Percentiles rank a stretch among this genome's conserved stretches.
Conservation (phyloP, 768 basidiomycete genomes). For the Candolleomyces eurysporus region DNA sequence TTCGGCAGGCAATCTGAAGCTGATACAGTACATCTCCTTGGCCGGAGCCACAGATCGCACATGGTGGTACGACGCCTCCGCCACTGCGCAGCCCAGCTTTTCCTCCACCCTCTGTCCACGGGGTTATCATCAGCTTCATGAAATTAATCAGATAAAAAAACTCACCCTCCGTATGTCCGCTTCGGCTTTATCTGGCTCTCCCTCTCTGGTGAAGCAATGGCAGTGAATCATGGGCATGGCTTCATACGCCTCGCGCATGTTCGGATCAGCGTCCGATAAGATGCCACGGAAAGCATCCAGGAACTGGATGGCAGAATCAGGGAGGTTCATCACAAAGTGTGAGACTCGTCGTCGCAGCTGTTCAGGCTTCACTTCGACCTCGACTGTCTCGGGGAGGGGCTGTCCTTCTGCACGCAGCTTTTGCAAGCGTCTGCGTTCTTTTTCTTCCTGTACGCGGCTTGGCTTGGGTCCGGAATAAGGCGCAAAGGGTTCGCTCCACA, state of each 20-base stretch:
- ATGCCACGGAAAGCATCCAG: slow-evolving; percentile 85
- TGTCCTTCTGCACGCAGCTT: slow-evolving; percentile 20
- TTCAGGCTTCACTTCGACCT: slow-evolving; percentile 10
- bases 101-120: slow-evolving; percentile 65
- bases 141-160: slow-evolving; percentile 9
- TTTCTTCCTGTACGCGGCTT: slow-evolving; percentile 44
- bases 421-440: slow-evolving; percentile 35
- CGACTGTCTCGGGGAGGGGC: slow-evolving; percentile 8
- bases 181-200: slow-evolving; percentile 60
- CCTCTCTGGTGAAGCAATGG: slow-evolving; percentile 91
- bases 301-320: slow-evolving; percentile 87
- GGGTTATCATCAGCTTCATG: slow-evolving; percentile 4
- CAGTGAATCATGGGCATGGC: slow-evolving; percentile 92
- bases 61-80: slow-evolving; percentile 57
- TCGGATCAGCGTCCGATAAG: slow-evolving; percentile 37
- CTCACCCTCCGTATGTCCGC: slow-evolving; percentile 80
- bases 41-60: slow-evolving; percentile 93
- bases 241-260: slow-evolving; percentile 46
- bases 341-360: slow-evolving; percentile 52
- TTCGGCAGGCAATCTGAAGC: slow-evolving; percentile 56
- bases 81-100: slow-evolving; percentile 54
- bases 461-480: slow-evolving; percentile 47
- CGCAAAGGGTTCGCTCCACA: slow-evolving; percentile 67
- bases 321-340: slow-evolving; percentile 98
- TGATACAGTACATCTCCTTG: slow-evolving; percentile 98